Evolutionary conservation across 441 rosid genomes (phyloP), one percentile per base, ranked within the genome.

Genomic region (Gossypium davidsonii): DNA sequence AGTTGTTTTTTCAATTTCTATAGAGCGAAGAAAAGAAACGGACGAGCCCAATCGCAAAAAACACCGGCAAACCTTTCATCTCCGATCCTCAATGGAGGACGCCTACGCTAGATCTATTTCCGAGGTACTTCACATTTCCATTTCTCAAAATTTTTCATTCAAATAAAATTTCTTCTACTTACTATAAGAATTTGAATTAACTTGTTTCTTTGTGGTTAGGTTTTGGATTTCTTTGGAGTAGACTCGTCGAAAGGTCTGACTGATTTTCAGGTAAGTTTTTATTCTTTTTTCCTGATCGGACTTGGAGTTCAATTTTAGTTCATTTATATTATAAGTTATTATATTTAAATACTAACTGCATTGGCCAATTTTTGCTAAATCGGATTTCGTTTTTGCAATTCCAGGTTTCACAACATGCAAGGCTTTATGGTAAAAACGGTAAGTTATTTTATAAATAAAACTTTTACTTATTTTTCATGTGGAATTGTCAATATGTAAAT

Each of bases 71-170:
- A 51, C 23, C 31, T 73, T 67, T 74, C 49, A 42, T 72, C 42
- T 17, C 46, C 64, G 44, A 73, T 57, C 73, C 53, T n/a, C 76
- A 44, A 95, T 95, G 97, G 99, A 93, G 77, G 96, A 92, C 81
- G 98, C 99, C 10, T 91, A 84, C 71, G 93, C 96, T 74, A 90
- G 97, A 95, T 93, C 99, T 80, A 90, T 88, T 73, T 2, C 89
- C 11, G 99, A 95, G 98, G 99, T 92, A 74, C 80, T 81, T 74
- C 23, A 37, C 79, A 68, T 82, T 60, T 67, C 57, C 66, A 62
- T 81, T 56, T 70, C 53, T 74, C 39, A 74, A 9, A 34, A 0
- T n/a, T 52, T 53, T 3, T 57, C 20, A 59, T 58, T 9, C 56
- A 48, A 66, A 25, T 26, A 26, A 15, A 42, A 9, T 42, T 42